A percentile compares a stretch with the other conserved stretches of the same genome.
Evolutionary conservation across 176 grass and related monocot species (phyloP).

Genomic region (Phyllostachys edulis): DNA sequence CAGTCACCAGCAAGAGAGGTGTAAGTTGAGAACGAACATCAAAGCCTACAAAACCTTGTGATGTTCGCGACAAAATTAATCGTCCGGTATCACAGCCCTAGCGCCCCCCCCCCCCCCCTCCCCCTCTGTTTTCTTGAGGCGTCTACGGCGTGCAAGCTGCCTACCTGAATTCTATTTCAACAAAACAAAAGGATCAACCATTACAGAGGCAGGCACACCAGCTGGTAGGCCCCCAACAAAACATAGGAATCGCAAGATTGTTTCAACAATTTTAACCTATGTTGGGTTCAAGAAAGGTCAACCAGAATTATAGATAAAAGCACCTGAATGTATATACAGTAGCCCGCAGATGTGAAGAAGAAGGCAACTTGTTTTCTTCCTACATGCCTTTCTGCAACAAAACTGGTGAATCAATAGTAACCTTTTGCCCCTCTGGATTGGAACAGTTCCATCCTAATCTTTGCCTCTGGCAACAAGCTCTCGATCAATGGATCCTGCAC

Average conservation of each 20-base stretch:
- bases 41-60: conserved; percentile 28
- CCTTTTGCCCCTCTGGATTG: conserved; percentile 69
- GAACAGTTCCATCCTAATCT: conserved; percentile 91
- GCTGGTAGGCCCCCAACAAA: neutral
- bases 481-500: conserved; percentile 61
- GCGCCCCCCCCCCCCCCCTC: no score
- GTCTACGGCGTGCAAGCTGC: no score
- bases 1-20: conserved; percentile 7
- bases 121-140: no score
- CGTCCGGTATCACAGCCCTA: neutral
- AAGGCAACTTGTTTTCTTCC: conserved; percentile 8
- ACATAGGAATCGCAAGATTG: neutral
- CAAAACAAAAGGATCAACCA: no score
- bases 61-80: neutral
- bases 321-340: conserved; percentile 41
- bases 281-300: conserved; percentile 2
- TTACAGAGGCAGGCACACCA: no score
- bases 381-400: conserved; percentile 22
- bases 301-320: neutral
- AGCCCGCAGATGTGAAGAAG: conserved; percentile 8
- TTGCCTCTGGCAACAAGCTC: conserved; percentile 67
- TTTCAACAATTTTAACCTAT: neutral
- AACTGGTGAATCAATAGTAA: conserved; percentile 39
- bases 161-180: no score
- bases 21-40: neutral